These are phyloP conservation scores for Colletotrichum sansevieriae DNA, from an alignment of 2,329 filamentous ascomycete genomes.

Conservation along the genomic window DNA sequence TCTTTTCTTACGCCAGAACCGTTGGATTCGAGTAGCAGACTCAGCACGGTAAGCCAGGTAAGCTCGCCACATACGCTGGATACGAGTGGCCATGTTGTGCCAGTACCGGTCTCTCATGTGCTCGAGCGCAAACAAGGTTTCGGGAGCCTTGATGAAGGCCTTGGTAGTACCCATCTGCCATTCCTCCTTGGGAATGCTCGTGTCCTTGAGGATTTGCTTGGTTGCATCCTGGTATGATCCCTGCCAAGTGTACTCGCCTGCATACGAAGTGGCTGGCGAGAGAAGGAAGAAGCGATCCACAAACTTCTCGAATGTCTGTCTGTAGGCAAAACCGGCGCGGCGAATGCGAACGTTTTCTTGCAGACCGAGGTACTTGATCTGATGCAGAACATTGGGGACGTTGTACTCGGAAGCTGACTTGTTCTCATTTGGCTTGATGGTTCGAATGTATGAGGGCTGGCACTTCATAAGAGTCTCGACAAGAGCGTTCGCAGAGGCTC, in stretches of 20 bases:
- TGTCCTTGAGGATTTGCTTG: constrained; percentile 94
- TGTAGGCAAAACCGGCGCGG: constrained; percentile 94
- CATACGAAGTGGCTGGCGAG: constrained; percentile 94
- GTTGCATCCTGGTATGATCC: constrained; percentile 90
- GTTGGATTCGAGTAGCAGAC: constrained; percentile 92
- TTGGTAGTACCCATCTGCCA: constrained; percentile 98
- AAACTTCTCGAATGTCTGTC: constrained; percentile 98
- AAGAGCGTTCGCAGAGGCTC: constrained; percentile 91
- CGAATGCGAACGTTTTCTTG: constrained; percentile 99
- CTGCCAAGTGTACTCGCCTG: constrained; percentile 96
- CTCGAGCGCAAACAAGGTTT: constrained; percentile 95
- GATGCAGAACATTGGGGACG: constrained; percentile 90
- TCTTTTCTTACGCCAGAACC: constrained; percentile 94
- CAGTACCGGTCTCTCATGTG: constrained; percentile 98
- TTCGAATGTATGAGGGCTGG: constrained; percentile 96
- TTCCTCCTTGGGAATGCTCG: constrained; percentile 93
- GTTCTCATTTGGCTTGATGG: constrained; percentile 99
- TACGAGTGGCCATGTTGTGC: constrained; percentile 99
- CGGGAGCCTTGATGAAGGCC: constrained; percentile 97
- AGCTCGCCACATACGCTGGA: constrained; percentile 97
- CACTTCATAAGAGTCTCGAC: constrained; percentile 98
- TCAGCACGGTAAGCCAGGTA: constrained; percentile 94
- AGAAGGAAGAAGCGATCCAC: constrained; percentile 97
- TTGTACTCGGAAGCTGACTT: constrained; percentile 97
- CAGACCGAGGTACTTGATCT: constrained; percentile 99